A percentile compares a stretch with the other conserved stretches of the same genome.
Evolutionary conservation across 352 stramenopile genomes (phyloP).

Genomic region (Ophiocytium majus): DNA sequence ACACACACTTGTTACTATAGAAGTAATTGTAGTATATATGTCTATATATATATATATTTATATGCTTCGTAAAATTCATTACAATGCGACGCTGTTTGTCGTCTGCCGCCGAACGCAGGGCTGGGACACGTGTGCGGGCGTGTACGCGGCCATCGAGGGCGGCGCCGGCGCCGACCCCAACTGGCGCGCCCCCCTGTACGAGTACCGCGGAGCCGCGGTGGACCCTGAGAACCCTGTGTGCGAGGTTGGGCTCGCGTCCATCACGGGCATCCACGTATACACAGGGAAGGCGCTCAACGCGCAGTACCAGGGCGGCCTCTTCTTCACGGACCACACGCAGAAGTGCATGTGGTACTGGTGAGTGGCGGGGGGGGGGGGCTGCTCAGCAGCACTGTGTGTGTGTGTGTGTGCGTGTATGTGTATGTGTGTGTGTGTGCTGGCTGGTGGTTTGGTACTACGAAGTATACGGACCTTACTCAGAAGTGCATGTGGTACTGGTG

Average conservation of each 20-base stretch:
- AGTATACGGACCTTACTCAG: too few relatives aligned
- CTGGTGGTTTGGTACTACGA: not conserved
- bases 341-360: conserved; percentile 14
- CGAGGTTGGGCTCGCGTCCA: not conserved
- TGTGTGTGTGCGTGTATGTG: too few relatives aligned
- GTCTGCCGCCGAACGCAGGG: not conserved
- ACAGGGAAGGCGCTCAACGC: not conserved
- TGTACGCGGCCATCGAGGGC: not conserved
- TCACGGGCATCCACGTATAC: not conserved
- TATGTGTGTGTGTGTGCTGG: not conserved
- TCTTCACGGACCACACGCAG: not conserved
- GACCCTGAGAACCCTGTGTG: not conserved
- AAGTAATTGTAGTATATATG: too few relatives aligned
- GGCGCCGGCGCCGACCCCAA: not conserved
- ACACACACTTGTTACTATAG: too few relatives aligned
- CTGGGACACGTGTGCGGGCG: not conserved
- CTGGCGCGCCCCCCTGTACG: not conserved
- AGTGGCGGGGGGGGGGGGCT: too few relatives aligned
- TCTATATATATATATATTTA: too few relatives aligned
- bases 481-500: too few relatives aligned
- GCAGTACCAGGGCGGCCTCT: not conserved
- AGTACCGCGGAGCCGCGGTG: not conserved
- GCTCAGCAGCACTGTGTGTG: too few relatives aligned
- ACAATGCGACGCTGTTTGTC: too few relatives aligned
- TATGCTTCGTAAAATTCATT: too few relatives aligned